Conservation (phyloP, 2,329 filamentous ascomycete genomes). For the Sporothrix globosa region DNA sequence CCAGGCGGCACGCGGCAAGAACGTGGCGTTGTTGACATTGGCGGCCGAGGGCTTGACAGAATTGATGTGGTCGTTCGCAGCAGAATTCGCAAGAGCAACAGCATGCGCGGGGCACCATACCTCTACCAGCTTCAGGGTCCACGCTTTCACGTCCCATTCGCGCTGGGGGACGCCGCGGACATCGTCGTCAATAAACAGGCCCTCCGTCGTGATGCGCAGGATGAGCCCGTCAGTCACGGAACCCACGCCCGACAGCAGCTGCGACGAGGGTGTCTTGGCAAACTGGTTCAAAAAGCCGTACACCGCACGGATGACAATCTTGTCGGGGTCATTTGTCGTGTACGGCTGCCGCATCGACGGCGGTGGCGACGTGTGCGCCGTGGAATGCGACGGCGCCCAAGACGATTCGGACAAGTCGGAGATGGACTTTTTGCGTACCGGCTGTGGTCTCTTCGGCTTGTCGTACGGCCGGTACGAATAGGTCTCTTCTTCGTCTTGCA, state of each 20-base stretch:
- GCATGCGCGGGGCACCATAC: slow-evolving; percentile 75
- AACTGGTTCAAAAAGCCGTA: slow-evolving; percentile 91
- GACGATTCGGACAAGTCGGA: slow-evolving; percentile 82
- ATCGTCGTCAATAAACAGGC: slow-evolving; percentile 96
- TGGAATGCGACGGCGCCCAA: slow-evolving; percentile 83
- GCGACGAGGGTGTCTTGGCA: slow-evolving; percentile 84
- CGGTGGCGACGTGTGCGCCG: slow-evolving; percentile 79
- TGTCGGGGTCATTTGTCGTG: slow-evolving; percentile 86
- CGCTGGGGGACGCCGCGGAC: slow-evolving; percentile 87
- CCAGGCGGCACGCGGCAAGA: slow-evolving; percentile 53
- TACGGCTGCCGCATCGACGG: slow-evolving; percentile 78
- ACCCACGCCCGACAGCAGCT: slow-evolving; percentile 81
- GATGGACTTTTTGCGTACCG: slow-evolving; percentile 62
- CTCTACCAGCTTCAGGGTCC: slow-evolving; percentile 93
- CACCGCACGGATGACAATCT: slow-evolving; percentile 92
- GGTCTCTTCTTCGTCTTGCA: slow-evolving; percentile 58
- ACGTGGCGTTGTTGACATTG: slow-evolving; percentile 49
- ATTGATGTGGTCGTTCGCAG: slow-evolving; percentile 44
- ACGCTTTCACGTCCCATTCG: slow-evolving; percentile 98
- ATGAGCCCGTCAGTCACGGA: slow-evolving; percentile 90
- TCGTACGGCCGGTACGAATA: slow-evolving; percentile 81
- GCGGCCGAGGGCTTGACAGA: slow-evolving; percentile 44
- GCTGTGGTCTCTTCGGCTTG: slow-evolving; percentile 58
- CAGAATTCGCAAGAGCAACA: slow-evolving; percentile 51
- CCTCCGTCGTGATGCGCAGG: slow-evolving; percentile 88